These are phyloP conservation scores for Clonostachys solani DNA, from an alignment of 2,329 filamentous ascomycete species.

Conservation along the genomic window DNA sequence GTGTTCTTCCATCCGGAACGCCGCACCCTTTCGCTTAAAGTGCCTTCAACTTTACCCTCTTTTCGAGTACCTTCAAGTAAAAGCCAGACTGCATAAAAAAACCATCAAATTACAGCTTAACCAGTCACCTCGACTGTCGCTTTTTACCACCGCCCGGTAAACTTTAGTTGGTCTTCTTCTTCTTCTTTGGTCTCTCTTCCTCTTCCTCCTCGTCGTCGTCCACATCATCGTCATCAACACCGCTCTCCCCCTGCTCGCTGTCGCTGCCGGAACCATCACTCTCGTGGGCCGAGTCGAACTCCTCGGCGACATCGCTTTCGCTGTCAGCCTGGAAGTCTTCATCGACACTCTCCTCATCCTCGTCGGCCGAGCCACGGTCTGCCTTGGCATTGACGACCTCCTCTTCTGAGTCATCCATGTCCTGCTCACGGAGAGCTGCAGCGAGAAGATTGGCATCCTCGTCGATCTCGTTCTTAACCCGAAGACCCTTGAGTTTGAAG, in stretches of 20 bases:
- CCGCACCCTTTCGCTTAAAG: no score
- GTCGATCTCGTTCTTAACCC: conserved; percentile 98
- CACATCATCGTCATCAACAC: conserved; percentile 38
- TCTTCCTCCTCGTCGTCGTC: conserved; percentile 35
- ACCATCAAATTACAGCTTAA: no score
- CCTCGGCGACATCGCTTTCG: conserved; percentile 93
- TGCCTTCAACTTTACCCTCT: no score
- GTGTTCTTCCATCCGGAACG: no score
- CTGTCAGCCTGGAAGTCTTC: conserved; percentile 93
- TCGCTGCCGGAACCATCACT: conserved; percentile 72
- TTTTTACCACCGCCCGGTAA: not conserved
- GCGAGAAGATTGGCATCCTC: conserved; percentile 82
- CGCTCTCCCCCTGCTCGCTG: conserved; percentile 45
- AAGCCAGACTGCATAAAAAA: no score
- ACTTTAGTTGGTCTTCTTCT: conserved; percentile 32
- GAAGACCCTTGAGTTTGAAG: conserved; percentile 92
- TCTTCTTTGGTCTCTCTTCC: conserved; percentile 45
- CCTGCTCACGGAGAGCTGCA: conserved; percentile 78
- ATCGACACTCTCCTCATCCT: conserved; percentile 92
- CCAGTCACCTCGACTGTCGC: no score
- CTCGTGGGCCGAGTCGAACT: conserved; percentile 89
- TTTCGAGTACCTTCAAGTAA: no score
- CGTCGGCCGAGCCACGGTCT: conserved; percentile 87
- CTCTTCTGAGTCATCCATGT: conserved; percentile 79
- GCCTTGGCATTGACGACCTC: conserved; percentile 66